These are phyloP conservation scores for Evernia prunastri DNA, from an alignment of 495 filamentous ascomycete genomes.

Conservation along the genomic window DNA sequence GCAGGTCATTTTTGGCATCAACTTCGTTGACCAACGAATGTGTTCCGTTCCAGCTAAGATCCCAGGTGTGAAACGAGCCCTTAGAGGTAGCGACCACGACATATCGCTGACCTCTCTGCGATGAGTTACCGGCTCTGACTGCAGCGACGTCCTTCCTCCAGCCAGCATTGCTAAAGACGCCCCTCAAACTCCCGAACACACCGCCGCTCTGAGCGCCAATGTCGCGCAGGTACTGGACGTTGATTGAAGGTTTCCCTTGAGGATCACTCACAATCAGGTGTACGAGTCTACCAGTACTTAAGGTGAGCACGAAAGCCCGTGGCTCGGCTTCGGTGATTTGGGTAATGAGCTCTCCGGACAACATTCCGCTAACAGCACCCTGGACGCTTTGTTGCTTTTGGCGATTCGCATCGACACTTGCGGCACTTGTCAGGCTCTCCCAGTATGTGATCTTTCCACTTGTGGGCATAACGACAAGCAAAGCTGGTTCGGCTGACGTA, in stretches of 20 bases:
- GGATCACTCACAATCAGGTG: constrained; percentile 77
- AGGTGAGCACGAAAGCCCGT: constrained; percentile 74
- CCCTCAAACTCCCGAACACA: constrained; percentile 70
- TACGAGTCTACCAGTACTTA: constrained; percentile 77
- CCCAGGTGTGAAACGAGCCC: constrained; percentile 76
- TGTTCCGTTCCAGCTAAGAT: constrained; percentile 74
- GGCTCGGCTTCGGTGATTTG: constrained; percentile 76
- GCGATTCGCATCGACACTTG: constrained; percentile 65
- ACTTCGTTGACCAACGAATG: constrained; percentile 48
- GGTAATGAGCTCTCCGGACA: constrained; percentile 68
- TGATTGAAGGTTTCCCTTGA: constrained; percentile 76
- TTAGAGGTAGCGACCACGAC: constrained; percentile 68
- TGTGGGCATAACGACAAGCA: constrained; percentile 75
- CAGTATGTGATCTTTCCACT: constrained; percentile 86
- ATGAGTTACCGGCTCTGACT: constrained; percentile 59
- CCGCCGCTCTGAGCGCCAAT: constrained; percentile 45
- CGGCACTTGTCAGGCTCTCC: constrained; percentile 84
- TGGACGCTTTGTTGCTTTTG: constrained; percentile 74
- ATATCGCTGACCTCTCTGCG: constrained; percentile 75
- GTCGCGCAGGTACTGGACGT: constrained; percentile 64
- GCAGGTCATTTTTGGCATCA: constrained; percentile 42
- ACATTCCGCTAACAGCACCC: constrained; percentile 60
- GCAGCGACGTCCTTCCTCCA: constrained; percentile 71
- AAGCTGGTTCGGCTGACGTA: constrained; percentile 68
- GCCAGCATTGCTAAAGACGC: constrained; percentile 56